Conservation (phyloP, 176 grass and related monocot species). For the Rhipidocladum racemiflorum region DNA sequence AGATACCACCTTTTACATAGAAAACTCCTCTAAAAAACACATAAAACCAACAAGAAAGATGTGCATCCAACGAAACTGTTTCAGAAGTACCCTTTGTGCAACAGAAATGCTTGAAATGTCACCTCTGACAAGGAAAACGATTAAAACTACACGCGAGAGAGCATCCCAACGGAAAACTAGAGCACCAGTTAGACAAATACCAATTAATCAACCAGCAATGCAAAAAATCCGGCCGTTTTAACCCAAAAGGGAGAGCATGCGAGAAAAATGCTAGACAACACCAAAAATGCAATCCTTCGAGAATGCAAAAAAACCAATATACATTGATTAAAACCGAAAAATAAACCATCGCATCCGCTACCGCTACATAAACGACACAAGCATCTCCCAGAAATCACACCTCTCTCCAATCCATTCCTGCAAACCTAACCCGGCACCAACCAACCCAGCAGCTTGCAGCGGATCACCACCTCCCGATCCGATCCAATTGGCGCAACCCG, state of each 20-base stretch:
- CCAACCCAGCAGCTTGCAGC: background rate
- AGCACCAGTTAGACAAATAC: background rate
- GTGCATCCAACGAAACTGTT: background rate
- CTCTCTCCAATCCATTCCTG: background rate
- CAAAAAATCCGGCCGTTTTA: background rate
- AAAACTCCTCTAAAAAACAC: background rate
- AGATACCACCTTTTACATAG: background rate
- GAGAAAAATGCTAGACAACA: too few relatives aligned
- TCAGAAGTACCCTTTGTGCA: background rate
- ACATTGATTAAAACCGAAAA: background rate
- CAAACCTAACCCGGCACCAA: slow-evolving; percentile 10
- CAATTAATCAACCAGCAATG: background rate
- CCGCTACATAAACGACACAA: background rate
- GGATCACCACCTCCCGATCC: slow-evolving; percentile 33
- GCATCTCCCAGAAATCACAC: background rate
- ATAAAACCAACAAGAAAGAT: background rate
- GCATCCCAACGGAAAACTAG: slow-evolving; percentile 21
- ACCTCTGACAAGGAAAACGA: background rate
- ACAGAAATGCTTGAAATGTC: background rate
- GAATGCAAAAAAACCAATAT: background rate
- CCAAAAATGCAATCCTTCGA: background rate
- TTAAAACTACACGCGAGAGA: background rate
- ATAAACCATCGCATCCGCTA: background rate
- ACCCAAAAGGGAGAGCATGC: background rate
- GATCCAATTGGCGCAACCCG: slow-evolving; percentile 17